Percentiles rank a stretch among this genome's conserved stretches.
Conservation (phyloP, 805 yeast species). For the Candida khao-thaluensis region DNA sequence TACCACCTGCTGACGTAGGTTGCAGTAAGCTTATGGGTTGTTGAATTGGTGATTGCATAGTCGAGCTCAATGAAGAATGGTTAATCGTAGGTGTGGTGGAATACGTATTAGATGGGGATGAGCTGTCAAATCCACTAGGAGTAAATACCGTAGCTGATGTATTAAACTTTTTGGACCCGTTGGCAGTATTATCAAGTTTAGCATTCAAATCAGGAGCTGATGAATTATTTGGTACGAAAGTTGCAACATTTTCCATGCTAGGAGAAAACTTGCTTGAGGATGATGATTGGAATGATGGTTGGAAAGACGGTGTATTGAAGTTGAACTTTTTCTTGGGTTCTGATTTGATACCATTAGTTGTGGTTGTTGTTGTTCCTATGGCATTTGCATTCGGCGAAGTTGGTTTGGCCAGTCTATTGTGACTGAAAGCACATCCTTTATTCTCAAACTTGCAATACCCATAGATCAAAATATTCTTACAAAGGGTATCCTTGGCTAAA, state of each 20-base stretch:
- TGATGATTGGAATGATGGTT: conserved; percentile 43
- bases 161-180: conserved; percentile 29
- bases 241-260: conserved; percentile 45
- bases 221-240: conserved; percentile 45
- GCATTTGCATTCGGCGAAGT: too few relatives aligned
- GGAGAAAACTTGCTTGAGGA: conserved; percentile 44
- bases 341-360: conserved; percentile 3
- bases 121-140: conserved; percentile 18
- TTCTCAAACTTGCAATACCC: conserved; percentile 87
- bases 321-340: conserved; percentile 28
- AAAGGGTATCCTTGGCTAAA: conserved; percentile 71
- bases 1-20: conserved; percentile 3
- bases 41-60: conserved; percentile 5
- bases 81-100: conserved; percentile 7
- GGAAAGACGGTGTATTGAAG: conserved; percentile 43
- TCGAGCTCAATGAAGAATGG: neutral
- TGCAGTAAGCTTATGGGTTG: neutral
- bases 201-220: conserved; percentile 1
- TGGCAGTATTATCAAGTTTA: neutral
- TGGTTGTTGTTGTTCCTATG: neutral
- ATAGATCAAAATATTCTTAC: conserved; percentile 80
- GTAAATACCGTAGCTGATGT: conserved; percentile 41
- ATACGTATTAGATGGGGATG: conserved; percentile 1
- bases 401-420: conserved; percentile 25
- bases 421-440: conserved; percentile 83